phyloP scores from a whole-genome alignment of 345 rosid species.

The Microthlaspi erraticum region DNA sequence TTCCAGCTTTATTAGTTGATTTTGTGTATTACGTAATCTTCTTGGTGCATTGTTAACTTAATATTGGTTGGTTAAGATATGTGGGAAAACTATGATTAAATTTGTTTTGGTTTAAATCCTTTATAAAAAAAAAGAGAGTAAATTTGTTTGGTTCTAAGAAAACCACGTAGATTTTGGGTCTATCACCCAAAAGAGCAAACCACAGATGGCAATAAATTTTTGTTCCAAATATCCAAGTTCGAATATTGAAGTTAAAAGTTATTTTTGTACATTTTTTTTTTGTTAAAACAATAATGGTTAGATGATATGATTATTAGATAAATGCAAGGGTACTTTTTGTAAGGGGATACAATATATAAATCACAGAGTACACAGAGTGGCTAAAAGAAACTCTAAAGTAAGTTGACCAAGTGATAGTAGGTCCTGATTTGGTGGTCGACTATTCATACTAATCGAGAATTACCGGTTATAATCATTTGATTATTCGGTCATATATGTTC shows the following conservation, averaged over 20 bases:
- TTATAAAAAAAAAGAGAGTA: neutral
- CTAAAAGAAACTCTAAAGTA: constrained; percentile 27
- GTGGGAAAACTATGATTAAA: neutral
- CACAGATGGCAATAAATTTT: neutral
- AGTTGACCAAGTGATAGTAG: constrained; percentile 31
- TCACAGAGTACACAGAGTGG: constrained; percentile 1
- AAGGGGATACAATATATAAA: neutral
- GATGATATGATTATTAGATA: constrained; percentile 12
- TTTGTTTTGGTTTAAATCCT: too few relatives aligned
- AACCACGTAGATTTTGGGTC: neutral
- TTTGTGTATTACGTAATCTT: constrained; percentile 36
- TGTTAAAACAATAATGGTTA: constrained; percentile 4
- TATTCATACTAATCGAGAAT: constrained; percentile 17
- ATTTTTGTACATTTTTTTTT: neutral
- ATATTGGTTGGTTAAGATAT: constrained; percentile 11
- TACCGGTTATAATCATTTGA: constrained; percentile 24
- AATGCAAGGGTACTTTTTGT: neutral
- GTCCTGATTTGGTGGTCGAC: constrained; percentile 36
- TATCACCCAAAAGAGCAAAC: constrained; percentile 11
- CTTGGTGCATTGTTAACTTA: constrained; percentile 21
- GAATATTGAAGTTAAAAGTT: neutral
- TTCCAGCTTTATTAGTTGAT: constrained; percentile 26
- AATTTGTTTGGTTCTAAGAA: neutral
- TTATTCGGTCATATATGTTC: too few relatives aligned
- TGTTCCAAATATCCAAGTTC: neutral